Evolutionary conservation across 306 rosid genomes (phyloP), one percentile per base, ranked within the genome.

Genomic region (Trifolium fragiferum): DNA sequence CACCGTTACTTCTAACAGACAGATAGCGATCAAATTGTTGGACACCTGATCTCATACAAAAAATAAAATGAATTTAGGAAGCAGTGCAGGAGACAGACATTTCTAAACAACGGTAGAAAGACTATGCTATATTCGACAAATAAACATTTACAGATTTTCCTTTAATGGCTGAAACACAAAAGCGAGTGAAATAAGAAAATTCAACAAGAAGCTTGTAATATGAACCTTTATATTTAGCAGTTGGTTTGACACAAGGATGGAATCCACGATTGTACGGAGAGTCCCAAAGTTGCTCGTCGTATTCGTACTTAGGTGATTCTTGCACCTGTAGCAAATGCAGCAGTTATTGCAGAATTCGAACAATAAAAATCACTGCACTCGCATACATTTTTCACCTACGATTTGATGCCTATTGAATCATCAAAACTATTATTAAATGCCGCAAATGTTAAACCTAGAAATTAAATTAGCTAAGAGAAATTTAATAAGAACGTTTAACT

Each of bases 1-100:
- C 98, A 30, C 98, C 98, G 59, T 93, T 90, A 84, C 95, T 86
- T 83, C 80, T 89, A 76, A 93, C 98, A 32, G 97, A 83, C 51
- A 93, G 73, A 84, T 90, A 93, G 78, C 53, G 95, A 18, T 86
- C 89, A 70, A 81, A 85, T 54, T 37, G 83, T 71, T 62, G 86
- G 72, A 87, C 79, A 86, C 91, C 98, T 93, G 86, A 73, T 35
- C 76, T 10, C 59, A 59, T 60, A 78, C 49, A 58, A 69, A 77
- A 21, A 47, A 18, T 20, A 50, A 77, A 57, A 73, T 13, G 65
- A 38, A 68, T 72, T 53, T 66, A 44, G 77, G 73, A 62, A 40
- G 16, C 21, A 67, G 58, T 9, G 25, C 30, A 53, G 32, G 18
- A 44, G 40, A 70, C 12, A 27, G 40, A 63, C 72, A n/a, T 49